A percentile compares a stretch with the other conserved stretches of the same genome.
phyloP scores from a whole-genome alignment of 495 filamentous ascomycete species.

The Podospora bellae-mahoneyi region DNA sequence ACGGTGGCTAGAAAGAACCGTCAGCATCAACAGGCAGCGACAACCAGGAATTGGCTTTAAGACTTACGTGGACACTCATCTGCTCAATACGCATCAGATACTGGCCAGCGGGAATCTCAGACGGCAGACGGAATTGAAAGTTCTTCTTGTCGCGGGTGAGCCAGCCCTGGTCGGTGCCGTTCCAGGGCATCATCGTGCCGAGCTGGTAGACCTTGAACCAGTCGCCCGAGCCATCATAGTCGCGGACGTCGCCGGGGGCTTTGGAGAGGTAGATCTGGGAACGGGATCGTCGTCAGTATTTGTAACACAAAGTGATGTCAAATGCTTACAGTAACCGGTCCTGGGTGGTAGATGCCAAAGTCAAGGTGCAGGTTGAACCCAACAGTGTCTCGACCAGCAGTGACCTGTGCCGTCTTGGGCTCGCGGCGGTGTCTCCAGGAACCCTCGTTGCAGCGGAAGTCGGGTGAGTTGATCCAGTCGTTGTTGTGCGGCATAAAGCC shows the following conservation, averaged over 20 bases:
- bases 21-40: no score
- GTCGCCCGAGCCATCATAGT: constrained; percentile 46
- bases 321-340: constrained; percentile 11
- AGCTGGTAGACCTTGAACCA: constrained; percentile 50
- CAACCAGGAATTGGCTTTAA: no score
- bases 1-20: constrained; percentile 13
- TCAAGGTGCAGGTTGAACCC: constrained; percentile 28
- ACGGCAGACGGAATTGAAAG: constrained; percentile 20
- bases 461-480: constrained; percentile 39
- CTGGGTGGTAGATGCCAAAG: constrained; percentile 25
- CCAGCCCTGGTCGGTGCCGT: constrained; percentile 26
- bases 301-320: no score
- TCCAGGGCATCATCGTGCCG: constrained; percentile 18
- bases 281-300: no score
- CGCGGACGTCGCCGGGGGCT: constrained; percentile 38
- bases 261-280: constrained; percentile 41
- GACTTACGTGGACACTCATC: constrained; percentile 45
- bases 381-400: constrained; percentile 16
- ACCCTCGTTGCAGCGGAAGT: constrained; percentile 27
- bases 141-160: constrained; percentile 18
- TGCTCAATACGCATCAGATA: constrained; percentile 53
- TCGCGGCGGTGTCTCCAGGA: constrained; percentile 18
- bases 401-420: constrained; percentile 22
- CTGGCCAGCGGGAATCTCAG: constrained; percentile 38
- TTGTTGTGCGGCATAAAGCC: constrained; percentile 42